A percentile compares a stretch with the other conserved stretches of the same genome.
phyloP scores from a whole-genome alignment of 2,329 filamentous ascomycete genomes.

The Fusarium sp. region DNA sequence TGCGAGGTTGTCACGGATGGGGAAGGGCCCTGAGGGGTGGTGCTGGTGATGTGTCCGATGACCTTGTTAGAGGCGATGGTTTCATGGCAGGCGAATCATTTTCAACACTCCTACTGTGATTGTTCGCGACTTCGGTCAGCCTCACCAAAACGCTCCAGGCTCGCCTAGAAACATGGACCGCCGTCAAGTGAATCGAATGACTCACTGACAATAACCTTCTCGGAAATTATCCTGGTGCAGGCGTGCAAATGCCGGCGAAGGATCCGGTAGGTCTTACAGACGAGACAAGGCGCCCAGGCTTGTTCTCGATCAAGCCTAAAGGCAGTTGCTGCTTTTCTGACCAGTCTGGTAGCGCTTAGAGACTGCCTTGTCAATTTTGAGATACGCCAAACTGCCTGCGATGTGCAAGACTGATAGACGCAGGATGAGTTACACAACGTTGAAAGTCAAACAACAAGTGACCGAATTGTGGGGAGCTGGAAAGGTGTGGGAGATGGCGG shows the following conservation, averaged over 20 bases:
- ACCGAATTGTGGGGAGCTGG: slow-evolving; percentile 32
- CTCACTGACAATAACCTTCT: slow-evolving; percentile 7
- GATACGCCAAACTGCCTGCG: slow-evolving; percentile 13
- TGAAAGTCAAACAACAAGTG: slow-evolving; percentile 26
- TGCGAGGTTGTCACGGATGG: slow-evolving; percentile 17
- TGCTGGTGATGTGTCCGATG: slow-evolving; percentile 11
- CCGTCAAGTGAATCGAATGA: slow-evolving; percentile 8
- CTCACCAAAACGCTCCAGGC: slow-evolving; percentile 25
- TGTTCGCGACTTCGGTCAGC: slow-evolving; percentile 28
- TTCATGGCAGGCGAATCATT: slow-evolving; percentile 27
- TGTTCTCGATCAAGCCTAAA: slow-evolving; percentile 15
- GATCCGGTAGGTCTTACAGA: slow-evolving; percentile 24
- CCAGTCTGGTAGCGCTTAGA: not conserved
- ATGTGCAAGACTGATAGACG: slow-evolving; percentile 4
- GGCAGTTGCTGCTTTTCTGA: slow-evolving; percentile 7
- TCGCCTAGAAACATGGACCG: not conserved
- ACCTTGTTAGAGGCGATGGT: slow-evolving; percentile 11
- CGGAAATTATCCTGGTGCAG: slow-evolving; percentile 19
- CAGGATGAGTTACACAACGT: slow-evolving; percentile 24
- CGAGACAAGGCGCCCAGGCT: slow-evolving; percentile 27
- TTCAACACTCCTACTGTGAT: slow-evolving; percentile 8
- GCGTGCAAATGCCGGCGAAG: slow-evolving; percentile 28
- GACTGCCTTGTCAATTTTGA: slow-evolving; percentile 13
- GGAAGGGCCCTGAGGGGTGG: slow-evolving; percentile 1
- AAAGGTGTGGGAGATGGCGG: slow-evolving; percentile 24